phyloP scores from a whole-genome alignment of 768 basidiomycete species.

The Lactarius indigo region DNA sequence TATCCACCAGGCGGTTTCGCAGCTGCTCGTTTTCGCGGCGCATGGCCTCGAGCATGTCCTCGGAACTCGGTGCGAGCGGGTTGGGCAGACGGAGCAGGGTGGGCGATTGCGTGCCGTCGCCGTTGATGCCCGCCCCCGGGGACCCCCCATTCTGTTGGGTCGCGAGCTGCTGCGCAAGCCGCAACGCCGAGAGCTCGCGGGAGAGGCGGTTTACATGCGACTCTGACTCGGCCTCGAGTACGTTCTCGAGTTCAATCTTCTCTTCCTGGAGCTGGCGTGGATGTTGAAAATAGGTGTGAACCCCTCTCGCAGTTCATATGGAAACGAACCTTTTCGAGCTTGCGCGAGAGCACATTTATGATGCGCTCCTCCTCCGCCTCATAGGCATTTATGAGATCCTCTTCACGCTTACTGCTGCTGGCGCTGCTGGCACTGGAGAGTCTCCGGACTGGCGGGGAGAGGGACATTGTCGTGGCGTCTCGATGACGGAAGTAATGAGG shows the following conservation, averaged over 20 bases:
- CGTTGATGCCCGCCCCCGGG: constrained; percentile 26
- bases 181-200: constrained; percentile 63
- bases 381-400: constrained; percentile 82
- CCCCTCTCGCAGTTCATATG: background rate
- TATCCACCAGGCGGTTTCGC: constrained; percentile 61
- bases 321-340: constrained; percentile 69
- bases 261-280: constrained; percentile 67
- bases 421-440: constrained; percentile 50
- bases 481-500: background rate
- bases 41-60: constrained; percentile 72
- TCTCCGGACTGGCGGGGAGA: constrained; percentile 56
- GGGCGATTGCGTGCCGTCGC: constrained; percentile 25
- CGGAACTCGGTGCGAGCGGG: constrained; percentile 40
- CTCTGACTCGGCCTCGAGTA: constrained; percentile 81
- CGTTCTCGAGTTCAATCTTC: constrained; percentile 80
- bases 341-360: constrained; percentile 76
- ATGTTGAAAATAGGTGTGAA: background rate
- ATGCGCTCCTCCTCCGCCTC: constrained; percentile 90
- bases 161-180: constrained; percentile 54
- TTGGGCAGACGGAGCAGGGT: constrained; percentile 27
- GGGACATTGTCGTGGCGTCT: constrained; percentile 32
- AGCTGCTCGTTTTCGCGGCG: constrained; percentile 76
- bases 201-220: constrained; percentile 75
- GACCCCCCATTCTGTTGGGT: constrained; percentile 30
- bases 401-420: constrained; percentile 49